Evolutionary conservation across 805 yeast genomes (phyloP), one percentile per base, ranked within the genome.

Genomic region (Debaryomyces castellii): DNA sequence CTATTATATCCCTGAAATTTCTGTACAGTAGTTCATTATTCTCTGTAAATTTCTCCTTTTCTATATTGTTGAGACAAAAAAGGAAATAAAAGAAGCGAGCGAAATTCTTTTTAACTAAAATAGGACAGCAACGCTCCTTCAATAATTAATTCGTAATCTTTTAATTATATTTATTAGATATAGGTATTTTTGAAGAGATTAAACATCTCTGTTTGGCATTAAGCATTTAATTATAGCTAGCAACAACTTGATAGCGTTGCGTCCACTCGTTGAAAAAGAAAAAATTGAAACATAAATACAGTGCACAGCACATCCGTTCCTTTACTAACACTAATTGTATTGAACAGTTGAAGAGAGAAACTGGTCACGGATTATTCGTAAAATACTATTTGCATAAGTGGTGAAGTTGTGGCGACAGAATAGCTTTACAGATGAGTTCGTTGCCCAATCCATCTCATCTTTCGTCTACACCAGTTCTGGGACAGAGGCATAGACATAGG

Each of bases 401-500:
- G 20, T 30, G 16, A 30, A 8, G 9, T 14, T 18, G 34, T 14
- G 34, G 34, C 14, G 34, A 30, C 14, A 20, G 34, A 30, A 20
- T 30, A 14, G 6, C 16, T 7, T 30, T 30, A 10, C 34, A 11
- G 16, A 51, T 51, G 54, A 46, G 46, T 39, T 49, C 52, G n/a
- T 39, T 49, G 24, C 52, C 52, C 14, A 48, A 44, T 28, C 43
- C 48, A 17, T 32, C 46, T 11, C 39, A 40, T 24, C 40, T 37
- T 12, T 16, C 49, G 14, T 24, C 55, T 4, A 51, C 58, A 1
- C 52, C 53, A 2, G 20, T 24, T 27, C 24, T 30, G 24, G 44
- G 44, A 9, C 50, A 40, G 38, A 69, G 69, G 56, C 96, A 89
- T 65, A 79, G 87, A 38, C 96, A 89, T 58, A 80, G 88, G 57